Percentiles rank a stretch among this genome's conserved stretches.
These are phyloP conservation scores for Diaporthe velutina DNA, from an alignment of 2,329 filamentous ascomycete species.

Conservation along the genomic window DNA sequence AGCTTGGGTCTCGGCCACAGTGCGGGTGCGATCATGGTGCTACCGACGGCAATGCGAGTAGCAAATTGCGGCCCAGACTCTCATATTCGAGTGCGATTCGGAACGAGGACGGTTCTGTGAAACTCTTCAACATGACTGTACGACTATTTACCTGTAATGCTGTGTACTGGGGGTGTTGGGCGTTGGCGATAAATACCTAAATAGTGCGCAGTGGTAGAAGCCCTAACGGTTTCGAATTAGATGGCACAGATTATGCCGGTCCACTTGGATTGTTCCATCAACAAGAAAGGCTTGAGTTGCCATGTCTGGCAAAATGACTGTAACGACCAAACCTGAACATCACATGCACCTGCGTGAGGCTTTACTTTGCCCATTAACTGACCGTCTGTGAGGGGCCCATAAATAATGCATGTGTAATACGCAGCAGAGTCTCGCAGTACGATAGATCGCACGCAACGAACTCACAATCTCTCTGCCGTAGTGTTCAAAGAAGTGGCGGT, in stretches of 20 bases:
- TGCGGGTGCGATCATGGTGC: background rate
- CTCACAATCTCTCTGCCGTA: too few relatives aligned
- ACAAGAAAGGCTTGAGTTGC: background rate
- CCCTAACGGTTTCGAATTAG: conserved; percentile 12
- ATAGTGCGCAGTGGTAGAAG: conserved; percentile 17
- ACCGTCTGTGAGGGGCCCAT: accelerated
- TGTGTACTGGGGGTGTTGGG: conserved; percentile 10
- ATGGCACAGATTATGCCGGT: conserved; percentile 9
- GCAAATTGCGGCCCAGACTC: background rate
- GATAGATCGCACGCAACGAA: background rate
- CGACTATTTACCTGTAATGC: conserved; percentile 26
- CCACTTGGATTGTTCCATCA: background rate
- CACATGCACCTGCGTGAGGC: background rate
- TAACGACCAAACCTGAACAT: background rate
- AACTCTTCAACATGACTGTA: conserved; percentile 15
- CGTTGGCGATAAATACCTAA: conserved; percentile 26
- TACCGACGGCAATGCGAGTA: conserved; percentile 9
- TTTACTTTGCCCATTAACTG: too few relatives aligned
- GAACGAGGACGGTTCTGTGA: background rate
- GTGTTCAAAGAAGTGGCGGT: background rate
- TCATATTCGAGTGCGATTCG: background rate
- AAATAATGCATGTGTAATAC: too few relatives aligned
- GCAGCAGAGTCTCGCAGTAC: background rate
- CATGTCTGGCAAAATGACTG: background rate
- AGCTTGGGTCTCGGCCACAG: background rate